phyloP scores from a whole-genome alignment of 768 basidiomycete species.

The Lactarius akahatsu region DNA sequence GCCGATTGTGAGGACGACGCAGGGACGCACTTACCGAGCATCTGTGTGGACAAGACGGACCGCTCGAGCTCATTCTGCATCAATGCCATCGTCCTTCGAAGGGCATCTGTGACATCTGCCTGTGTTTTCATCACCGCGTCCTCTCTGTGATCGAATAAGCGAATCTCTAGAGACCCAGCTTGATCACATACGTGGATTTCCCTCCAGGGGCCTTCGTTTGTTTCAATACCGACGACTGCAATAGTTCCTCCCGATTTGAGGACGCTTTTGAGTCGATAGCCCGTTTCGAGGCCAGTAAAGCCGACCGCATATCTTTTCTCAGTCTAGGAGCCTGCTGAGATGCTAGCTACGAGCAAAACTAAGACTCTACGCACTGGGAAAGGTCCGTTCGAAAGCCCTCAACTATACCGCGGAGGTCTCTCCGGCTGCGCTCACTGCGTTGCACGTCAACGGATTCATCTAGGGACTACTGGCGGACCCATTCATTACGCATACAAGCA shows the following conservation, averaged over 20 bases:
- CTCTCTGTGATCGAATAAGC: constrained; percentile 47
- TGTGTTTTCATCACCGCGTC: constrained; percentile 89
- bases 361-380: constrained; percentile 47
- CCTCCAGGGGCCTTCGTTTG: constrained; percentile 52
- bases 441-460: constrained; percentile 74
- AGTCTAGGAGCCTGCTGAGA: constrained; percentile 42
- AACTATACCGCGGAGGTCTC: constrained; percentile 50
- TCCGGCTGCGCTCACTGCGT: constrained; percentile 51
- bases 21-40: constrained; percentile 58
- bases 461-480: constrained; percentile 49
- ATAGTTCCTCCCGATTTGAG: constrained; percentile 68
- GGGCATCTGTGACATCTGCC: constrained; percentile 81
- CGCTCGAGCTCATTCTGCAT: constrained; percentile 94
- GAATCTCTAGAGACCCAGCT: neutral
- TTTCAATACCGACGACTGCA: constrained; percentile 50
- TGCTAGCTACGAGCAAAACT: neutral
- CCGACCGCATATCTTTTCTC: constrained; percentile 61
- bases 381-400: constrained; percentile 49
- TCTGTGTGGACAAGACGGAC: constrained; percentile 81
- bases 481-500: constrained; percentile 44
- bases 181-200: no score
- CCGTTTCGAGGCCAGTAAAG: constrained; percentile 71
- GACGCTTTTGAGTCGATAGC: constrained; percentile 59
- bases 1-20: neutral
- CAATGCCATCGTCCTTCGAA: constrained; percentile 77